A percentile compares a stretch with the other conserved stretches of the same genome.
phyloP scores from a whole-genome alignment of 2,329 filamentous ascomycete species.

The Phaeosphaeriaceae sp. region DNA sequence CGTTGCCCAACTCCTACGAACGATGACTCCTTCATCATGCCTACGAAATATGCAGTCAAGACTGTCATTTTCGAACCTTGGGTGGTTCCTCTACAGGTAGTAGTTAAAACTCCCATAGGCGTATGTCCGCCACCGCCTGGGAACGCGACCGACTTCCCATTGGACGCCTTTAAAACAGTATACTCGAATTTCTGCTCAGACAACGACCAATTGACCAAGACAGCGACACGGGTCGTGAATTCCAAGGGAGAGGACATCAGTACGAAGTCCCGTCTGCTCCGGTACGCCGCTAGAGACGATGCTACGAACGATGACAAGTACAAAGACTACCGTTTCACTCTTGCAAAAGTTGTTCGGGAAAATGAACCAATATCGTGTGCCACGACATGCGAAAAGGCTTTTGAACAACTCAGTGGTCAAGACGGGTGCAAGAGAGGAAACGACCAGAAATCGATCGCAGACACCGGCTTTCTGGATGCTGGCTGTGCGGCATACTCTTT shows the following conservation, averaged over 20 bases:
- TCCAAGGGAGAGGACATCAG: background rate
- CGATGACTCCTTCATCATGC: background rate
- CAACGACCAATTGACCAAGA: background rate
- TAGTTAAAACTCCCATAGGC: constrained; percentile 1
- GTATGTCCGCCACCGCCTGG: background rate
- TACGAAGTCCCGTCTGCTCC: background rate
- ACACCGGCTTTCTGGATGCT: constrained; percentile 4
- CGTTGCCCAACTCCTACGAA: constrained; percentile 5
- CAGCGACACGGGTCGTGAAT: constrained; percentile 1
- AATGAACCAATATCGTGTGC: background rate
- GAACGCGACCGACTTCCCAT: constrained; percentile 4
- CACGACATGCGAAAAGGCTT: constrained; percentile 1
- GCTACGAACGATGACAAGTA: background rate
- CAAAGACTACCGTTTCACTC: constrained; percentile 5
- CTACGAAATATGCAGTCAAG: constrained; percentile 4
- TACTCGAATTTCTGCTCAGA: constrained; percentile 7
- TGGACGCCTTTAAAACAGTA: constrained; percentile 1
- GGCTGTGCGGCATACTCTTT: constrained; percentile 5
- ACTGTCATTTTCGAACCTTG: constrained; percentile 8
- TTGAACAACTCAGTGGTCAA: constrained; percentile 1
- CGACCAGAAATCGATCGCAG: constrained; percentile 1
- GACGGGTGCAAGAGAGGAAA: constrained; percentile 1
- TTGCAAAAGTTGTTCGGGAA: background rate
- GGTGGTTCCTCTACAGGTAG: background rate
- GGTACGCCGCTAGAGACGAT: background rate